These are phyloP conservation scores for Trichoderma lentiforme DNA, from an alignment of 2,329 filamentous ascomycete species.

Conservation along the genomic window DNA sequence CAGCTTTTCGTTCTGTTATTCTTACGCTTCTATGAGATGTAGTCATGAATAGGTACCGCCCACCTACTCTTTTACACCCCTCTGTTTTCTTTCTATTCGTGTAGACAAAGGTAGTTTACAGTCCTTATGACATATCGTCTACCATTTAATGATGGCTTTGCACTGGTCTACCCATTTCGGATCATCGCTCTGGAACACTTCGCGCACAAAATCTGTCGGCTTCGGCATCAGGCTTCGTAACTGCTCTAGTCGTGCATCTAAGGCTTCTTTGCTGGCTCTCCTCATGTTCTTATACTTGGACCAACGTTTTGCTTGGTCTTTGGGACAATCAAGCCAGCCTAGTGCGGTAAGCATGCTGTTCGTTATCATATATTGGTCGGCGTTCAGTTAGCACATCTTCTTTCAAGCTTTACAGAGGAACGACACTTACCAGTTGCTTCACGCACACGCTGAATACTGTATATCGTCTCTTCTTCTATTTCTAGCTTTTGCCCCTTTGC, in stretches of 20 bases:
- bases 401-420: not conserved
- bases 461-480: not conserved
- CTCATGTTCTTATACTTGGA: not conserved
- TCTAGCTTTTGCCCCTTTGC: no score
- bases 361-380: not conserved
- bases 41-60: not conserved
- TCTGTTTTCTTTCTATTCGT: not conserved
- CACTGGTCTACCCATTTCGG: not conserved
- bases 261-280: not conserved
- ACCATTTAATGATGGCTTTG: not conserved
- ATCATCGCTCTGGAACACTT: not conserved
- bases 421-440: not conserved
- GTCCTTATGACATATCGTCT: not conserved
- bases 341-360: not conserved
- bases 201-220: not conserved
- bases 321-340: not conserved
- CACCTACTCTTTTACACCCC: not conserved
- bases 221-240: not conserved
- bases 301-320: not conserved
- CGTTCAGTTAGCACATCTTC: not conserved
- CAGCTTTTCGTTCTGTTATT: not conserved
- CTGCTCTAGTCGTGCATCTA: not conserved
- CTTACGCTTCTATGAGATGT: not conserved
- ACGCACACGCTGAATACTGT: not conserved
- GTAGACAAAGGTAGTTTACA: not conserved